phyloP scores from a whole-genome alignment of 192 early-diverging fungal species.

The Umbelopsis vinacea region DNA sequence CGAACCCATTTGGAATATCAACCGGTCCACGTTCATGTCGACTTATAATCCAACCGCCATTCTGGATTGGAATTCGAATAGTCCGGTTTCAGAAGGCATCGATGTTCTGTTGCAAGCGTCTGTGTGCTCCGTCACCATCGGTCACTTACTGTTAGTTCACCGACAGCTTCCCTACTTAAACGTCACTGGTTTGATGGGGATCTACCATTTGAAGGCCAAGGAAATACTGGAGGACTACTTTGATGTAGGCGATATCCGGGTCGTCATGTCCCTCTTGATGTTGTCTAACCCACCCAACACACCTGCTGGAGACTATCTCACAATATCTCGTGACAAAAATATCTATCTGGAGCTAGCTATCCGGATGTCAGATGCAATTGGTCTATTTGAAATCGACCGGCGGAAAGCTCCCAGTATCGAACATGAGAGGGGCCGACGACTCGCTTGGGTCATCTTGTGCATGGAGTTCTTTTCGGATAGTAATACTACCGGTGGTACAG shows the following conservation, averaged over 20 bases:
- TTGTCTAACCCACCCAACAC: constrained; percentile 31
- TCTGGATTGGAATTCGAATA: constrained; percentile 15
- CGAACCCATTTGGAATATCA: constrained; percentile 1
- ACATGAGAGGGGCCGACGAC: constrained; percentile 24
- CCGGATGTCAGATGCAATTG: constrained; percentile 24
- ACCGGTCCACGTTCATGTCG: constrained; percentile 12
- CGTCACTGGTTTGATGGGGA: constrained; percentile 10
- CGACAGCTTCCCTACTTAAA: constrained; percentile 1
- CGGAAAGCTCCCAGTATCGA: neutral
- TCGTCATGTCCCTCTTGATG: constrained; percentile 35
- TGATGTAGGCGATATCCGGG: constrained; percentile 28
- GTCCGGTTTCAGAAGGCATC: constrained; percentile 1
- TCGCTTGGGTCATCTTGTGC: constrained; percentile 38
- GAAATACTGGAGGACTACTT: constrained; percentile 35
- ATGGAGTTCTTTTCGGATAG: constrained; percentile 31
- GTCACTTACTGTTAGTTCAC: constrained; percentile 29
- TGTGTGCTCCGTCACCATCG: constrained; percentile 33
- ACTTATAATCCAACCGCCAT: constrained; percentile 23
- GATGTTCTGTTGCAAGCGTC: constrained; percentile 28
- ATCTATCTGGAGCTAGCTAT: constrained; percentile 17
- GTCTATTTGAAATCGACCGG: constrained; percentile 27
- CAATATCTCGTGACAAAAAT: constrained; percentile 5
- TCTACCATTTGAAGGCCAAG: constrained; percentile 30
- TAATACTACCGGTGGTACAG: constrained; percentile 28
- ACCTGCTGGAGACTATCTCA: constrained; percentile 16